Evolutionary conservation across 2,329 filamentous ascomycete species (phyloP).

Genomic region (Grosmannia serpens): DNA sequence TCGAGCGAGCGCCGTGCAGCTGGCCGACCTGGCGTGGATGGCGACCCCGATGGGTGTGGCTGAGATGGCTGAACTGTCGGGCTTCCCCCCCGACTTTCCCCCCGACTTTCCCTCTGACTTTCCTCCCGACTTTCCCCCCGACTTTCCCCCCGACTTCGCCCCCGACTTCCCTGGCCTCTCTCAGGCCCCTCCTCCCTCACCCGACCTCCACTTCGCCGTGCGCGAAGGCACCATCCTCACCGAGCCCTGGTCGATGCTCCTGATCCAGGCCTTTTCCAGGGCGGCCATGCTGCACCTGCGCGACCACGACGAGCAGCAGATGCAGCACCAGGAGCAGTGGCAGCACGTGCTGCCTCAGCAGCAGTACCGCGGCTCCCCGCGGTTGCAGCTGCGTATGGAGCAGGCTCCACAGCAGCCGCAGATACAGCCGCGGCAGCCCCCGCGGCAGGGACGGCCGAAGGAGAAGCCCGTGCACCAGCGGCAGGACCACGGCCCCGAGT

Average conservation of each 20-base stretch:
- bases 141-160: not conserved
- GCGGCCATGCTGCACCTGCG: conserved; percentile 29
- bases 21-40: conserved; percentile 36
- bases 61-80: too few relatives aligned
- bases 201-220: conserved; percentile 40
- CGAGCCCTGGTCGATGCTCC: conserved; percentile 47
- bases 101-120: not conserved
- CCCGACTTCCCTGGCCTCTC: too few relatives aligned
- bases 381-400: too few relatives aligned
- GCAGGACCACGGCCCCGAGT: conserved; percentile 11
- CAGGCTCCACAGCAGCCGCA: not conserved
- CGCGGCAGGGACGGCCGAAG: conserved; percentile 4
- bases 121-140: not conserved
- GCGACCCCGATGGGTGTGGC: too few relatives aligned
- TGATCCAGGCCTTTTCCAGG: conserved; percentile 40
- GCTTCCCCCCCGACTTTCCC: not conserved
- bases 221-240: conserved; percentile 44
- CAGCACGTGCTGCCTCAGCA: conserved; percentile 3
- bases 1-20: conserved; percentile 29
- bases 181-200: too few relatives aligned
- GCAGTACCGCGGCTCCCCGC: not conserved
- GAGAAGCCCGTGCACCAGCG: not conserved
- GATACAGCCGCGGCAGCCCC: not conserved
- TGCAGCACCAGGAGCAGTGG: not conserved
- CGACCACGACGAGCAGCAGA: conserved; percentile 17